These are phyloP conservation scores for Leccinum rimulosum DNA, from an alignment of 768 basidiomycete genomes.

Conservation along the genomic window DNA sequence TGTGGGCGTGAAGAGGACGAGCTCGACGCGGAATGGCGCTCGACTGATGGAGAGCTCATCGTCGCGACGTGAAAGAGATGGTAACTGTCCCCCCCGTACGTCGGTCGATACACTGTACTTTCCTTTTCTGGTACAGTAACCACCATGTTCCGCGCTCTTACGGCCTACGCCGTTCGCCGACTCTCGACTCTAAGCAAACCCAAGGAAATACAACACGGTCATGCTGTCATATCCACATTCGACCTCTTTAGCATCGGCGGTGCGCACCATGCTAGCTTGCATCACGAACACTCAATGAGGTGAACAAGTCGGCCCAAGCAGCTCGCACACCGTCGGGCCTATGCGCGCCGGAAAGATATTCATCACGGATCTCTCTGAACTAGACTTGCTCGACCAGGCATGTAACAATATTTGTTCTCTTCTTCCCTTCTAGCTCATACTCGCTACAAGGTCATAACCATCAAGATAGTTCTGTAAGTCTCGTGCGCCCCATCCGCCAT, in stretches of 20 bases:
- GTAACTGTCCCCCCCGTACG: neutral
- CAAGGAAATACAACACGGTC: constrained; percentile 47
- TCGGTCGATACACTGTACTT: constrained; percentile 2
- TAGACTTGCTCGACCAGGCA: constrained; percentile 69
- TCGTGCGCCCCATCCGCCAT: neutral
- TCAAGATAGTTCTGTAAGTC: constrained; percentile 82
- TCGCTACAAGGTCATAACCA: constrained; percentile 55
- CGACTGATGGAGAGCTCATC: constrained; percentile 22
- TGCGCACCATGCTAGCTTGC: constrained; percentile 31
- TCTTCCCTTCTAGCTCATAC: neutral
- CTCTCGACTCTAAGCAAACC: constrained; percentile 5
- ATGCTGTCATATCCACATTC: constrained; percentile 92
- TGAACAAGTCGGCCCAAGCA: constrained; percentile 57
- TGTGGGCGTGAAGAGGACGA: constrained; percentile 32
- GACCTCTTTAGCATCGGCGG: constrained; percentile 92
- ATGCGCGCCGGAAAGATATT: constrained; percentile 94
- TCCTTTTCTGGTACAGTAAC: constrained; percentile 4
- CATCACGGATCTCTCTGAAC: constrained; percentile 66
- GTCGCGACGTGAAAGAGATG: neutral
- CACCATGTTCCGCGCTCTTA: neutral
- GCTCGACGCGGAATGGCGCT: constrained; percentile 22
- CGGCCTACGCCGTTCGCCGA: constrained; percentile 6
- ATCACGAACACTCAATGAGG: neutral
- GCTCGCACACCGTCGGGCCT: constrained; percentile 71
- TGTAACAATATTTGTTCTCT: constrained; percentile 2